Base-by-base conservation (phyloP, 2,329 filamentous ascomycete genomes). In the Trichoderma cornu-damae region DNA sequence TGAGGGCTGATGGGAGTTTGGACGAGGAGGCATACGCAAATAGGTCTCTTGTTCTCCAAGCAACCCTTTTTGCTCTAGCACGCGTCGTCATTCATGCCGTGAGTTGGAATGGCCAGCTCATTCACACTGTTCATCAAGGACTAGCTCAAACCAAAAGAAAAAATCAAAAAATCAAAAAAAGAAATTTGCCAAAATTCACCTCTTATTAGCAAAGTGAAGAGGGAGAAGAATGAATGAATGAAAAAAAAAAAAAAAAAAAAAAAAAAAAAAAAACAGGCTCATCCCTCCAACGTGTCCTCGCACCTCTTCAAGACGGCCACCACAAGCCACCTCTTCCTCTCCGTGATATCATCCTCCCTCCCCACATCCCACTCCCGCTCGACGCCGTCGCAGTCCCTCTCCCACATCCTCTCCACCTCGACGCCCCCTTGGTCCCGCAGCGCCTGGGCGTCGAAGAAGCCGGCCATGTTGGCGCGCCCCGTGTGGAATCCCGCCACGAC, bases 401-500 rank as follows among this genome's bases (percentile, higher is more conserved):
- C 87, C 75, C 80, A 87, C 18, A 90, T 83, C 26, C 75, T 71
- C 67, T 88, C 86, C 3, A 88, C 70, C 65, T 81, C 81, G 43
- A 90, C 72, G 2, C 79, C 80, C 16, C 72, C 75, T 50, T 72
- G 69, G 1, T 64, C 68, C 6, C 52, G 49, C 44, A 87, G 73
- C 11, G 72, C 74, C 6, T 63, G 67, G 4, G 62, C 66, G 11
- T 77, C 79, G 66, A 87, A 89, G 71, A 90, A 90, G 0, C 72
- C 76, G n/a, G 76, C 76, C 73, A 90, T 77, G 68, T 84, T 85
- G 18, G 75, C 75, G 34, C 87, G 75, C 0, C 87, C 87, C 0
- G 87, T 89, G 66, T 90, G 87, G 63, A 90, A 89, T 0, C 85
- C 87, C 1, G 82, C 86, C 6, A 89, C 77, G n/a, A 86, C 80